Percentiles rank a stretch among this genome's conserved stretches.
phyloP scores from a whole-genome alignment of 2,329 filamentous ascomycete genomes.

The Aspergillus calidoustus region DNA sequence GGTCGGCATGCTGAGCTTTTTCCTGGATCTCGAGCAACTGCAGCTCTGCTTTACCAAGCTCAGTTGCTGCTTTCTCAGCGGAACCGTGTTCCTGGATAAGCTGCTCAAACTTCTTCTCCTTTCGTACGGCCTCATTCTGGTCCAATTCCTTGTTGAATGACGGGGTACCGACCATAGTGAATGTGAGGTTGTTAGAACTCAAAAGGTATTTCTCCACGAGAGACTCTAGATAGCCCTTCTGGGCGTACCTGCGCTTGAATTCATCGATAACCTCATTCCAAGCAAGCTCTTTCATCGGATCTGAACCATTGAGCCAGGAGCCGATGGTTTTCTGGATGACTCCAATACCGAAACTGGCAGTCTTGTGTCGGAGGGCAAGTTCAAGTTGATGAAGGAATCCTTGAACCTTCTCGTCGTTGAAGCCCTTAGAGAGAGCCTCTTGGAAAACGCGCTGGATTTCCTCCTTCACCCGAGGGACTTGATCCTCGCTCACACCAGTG shows the following conservation, averaged over 20 bases:
- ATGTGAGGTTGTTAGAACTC: conserved; percentile 83
- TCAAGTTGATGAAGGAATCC: conserved; percentile 94
- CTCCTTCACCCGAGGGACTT: conserved; percentile 76
- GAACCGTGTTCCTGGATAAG: conserved; percentile 71
- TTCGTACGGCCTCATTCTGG: conserved; percentile 74
- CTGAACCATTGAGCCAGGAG: conserved; percentile 93
- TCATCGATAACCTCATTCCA: conserved; percentile 88
- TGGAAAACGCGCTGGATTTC: conserved; percentile 74
- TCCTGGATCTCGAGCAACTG: conserved; percentile 81
- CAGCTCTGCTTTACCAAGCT: conserved; percentile 77
- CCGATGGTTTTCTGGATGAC: conserved; percentile 87
- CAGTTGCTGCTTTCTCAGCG: conserved; percentile 70
- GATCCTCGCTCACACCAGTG: conserved; percentile 81
- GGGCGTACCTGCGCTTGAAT: conserved; percentile 76
- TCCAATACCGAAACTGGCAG: conserved; percentile 89
- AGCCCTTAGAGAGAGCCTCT: conserved; percentile 74
- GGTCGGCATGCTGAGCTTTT: conserved; percentile 79
- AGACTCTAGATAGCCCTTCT: conserved; percentile 80
- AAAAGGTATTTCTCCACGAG: conserved; percentile 88
- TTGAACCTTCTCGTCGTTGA: conserved; percentile 88
- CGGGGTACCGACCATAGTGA: conserved; percentile 89
- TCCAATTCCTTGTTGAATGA: conserved; percentile 75
- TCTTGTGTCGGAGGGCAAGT: conserved; percentile 93
- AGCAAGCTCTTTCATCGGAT: conserved; percentile 86
- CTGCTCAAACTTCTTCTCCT: conserved; percentile 74